Evolutionary conservation across 257 asterid species (phyloP).

Genomic region (Nicotiana noctiflora): DNA sequence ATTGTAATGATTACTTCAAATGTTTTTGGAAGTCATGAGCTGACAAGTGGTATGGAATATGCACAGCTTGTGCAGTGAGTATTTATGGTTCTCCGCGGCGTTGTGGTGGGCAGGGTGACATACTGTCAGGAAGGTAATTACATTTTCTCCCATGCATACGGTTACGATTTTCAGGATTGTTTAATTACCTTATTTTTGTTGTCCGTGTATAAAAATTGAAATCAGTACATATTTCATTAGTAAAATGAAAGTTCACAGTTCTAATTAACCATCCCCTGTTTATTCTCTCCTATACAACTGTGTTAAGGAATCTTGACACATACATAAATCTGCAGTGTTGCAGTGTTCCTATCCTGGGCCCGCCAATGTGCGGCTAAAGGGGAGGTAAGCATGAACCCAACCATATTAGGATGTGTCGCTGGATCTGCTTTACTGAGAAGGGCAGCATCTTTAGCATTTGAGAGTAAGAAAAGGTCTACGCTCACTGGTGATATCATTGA

Average conservation of each 20-base stretch:
- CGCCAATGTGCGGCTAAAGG: slow-evolving; percentile 36
- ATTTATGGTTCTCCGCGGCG: slow-evolving; percentile 90
- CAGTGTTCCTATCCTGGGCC: slow-evolving; percentile 83
- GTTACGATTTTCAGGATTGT: not conserved
- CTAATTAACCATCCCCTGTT: not conserved
- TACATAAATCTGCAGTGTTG: slow-evolving; percentile 41
- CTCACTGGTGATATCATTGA: slow-evolving; percentile 80
- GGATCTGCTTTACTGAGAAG: slow-evolving; percentile 70
- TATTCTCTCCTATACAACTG: not conserved
- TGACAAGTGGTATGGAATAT: not conserved
- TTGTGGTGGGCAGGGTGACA: slow-evolving; percentile 99
- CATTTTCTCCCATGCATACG: not conserved
- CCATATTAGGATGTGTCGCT: slow-evolving; percentile 65
- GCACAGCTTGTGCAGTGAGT: slow-evolving; percentile 69
- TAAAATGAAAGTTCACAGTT: not conserved
- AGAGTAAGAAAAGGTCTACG: slow-evolving; percentile 69
- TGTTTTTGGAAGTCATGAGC: not conserved
- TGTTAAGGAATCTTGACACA: not conserved
- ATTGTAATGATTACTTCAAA: not conserved
- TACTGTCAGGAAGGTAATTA: slow-evolving; percentile 85
- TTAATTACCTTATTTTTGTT: not conserved
- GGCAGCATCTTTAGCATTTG: slow-evolving; percentile 78
- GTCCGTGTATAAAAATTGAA: not conserved
- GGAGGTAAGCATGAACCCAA: slow-evolving; percentile 38
- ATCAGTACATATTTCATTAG: not conserved